Conservation (phyloP, 192 early-diverging fungal genomes). For the Backusella macrospora region DNA sequence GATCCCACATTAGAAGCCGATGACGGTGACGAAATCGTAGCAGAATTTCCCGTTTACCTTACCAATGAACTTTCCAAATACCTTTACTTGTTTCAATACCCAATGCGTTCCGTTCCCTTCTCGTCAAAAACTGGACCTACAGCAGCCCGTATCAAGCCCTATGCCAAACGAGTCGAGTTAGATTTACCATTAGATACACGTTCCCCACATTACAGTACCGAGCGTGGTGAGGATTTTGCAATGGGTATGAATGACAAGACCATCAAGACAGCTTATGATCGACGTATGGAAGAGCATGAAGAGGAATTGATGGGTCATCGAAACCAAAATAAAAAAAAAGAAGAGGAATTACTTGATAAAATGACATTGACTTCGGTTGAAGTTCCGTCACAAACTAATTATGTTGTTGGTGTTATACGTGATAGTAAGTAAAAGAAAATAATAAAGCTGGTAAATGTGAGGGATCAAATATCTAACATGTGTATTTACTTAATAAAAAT, state of each 20-base stretch:
- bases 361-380: constrained; percentile 78
- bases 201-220: constrained; percentile 72
- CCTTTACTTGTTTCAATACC: constrained; percentile 86
- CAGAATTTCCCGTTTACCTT: constrained; percentile 82
- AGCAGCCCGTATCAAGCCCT: constrained; percentile 80
- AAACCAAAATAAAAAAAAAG: constrained; percentile 24
- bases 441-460: not conserved
- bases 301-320: constrained; percentile 36
- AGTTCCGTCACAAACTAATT: constrained; percentile 78
- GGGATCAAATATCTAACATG: not conserved
- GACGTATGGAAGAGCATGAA: constrained; percentile 44
- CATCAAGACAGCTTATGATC: constrained; percentile 63
- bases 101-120: constrained; percentile 61
- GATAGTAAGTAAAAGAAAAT: constrained; percentile 52
- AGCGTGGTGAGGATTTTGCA: constrained; percentile 78
- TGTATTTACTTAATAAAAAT: not conserved
- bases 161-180: constrained; percentile 80
- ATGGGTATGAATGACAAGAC: constrained; percentile 74
- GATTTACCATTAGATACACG: constrained; percentile 81
- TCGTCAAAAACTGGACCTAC: constrained; percentile 47
- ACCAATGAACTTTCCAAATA: constrained; percentile 66
- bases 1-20: constrained; percentile 21
- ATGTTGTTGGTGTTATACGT: constrained; percentile 79
- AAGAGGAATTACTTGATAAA: constrained; percentile 72
- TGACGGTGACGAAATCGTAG: constrained; percentile 68